Conservation (phyloP, 768 basidiomycete genomes). For the Tricholoma bakamatsutake region DNA sequence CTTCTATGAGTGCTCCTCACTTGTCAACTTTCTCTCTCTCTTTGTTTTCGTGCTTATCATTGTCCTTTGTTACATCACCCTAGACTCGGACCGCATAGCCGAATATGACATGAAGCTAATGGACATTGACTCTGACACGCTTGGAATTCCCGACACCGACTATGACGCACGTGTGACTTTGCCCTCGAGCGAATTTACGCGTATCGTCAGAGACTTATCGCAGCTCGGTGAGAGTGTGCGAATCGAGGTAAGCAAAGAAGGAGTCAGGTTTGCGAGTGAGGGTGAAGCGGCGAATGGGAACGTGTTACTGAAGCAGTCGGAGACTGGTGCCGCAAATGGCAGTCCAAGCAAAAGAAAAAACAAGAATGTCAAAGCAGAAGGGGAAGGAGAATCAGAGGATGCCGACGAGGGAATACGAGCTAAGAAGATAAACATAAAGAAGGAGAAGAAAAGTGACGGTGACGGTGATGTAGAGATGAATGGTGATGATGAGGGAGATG, state of each 20-base stretch:
- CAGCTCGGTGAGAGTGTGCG: conserved; percentile 90
- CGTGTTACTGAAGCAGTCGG: conserved; percentile 75
- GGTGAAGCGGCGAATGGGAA: conserved; percentile 92
- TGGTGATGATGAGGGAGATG: conserved; percentile 37
- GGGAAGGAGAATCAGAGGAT: conserved; percentile 42
- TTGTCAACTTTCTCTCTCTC: not conserved
- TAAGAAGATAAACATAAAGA: conserved; percentile 42
- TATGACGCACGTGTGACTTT: conserved; percentile 92
- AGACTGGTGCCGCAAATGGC: conserved; percentile 41
- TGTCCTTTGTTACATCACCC: conserved; percentile 1
- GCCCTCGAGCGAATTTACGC: conserved; percentile 79
- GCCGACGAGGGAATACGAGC: conserved; percentile 42
- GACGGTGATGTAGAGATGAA: conserved; percentile 43
- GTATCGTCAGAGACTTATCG: conserved; percentile 90
- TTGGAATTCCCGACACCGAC: conserved; percentile 94
- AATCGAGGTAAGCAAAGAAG: conserved; percentile 95
- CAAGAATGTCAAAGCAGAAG: conserved; percentile 29
- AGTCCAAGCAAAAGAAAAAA: conserved; percentile 24
- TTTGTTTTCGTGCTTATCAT: not conserved
- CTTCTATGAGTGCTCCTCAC: not conserved
- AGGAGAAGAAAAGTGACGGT: conserved; percentile 37
- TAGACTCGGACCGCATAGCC: conserved; percentile 89
- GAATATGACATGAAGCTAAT: conserved; percentile 99
- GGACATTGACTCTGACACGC: conserved; percentile 95
- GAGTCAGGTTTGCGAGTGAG: conserved; percentile 86